Evolutionary conservation across 495 filamentous ascomycete genomes (phyloP), one percentile per base, ranked within the genome.

Genomic region (Aspergillus indologenus): DNA sequence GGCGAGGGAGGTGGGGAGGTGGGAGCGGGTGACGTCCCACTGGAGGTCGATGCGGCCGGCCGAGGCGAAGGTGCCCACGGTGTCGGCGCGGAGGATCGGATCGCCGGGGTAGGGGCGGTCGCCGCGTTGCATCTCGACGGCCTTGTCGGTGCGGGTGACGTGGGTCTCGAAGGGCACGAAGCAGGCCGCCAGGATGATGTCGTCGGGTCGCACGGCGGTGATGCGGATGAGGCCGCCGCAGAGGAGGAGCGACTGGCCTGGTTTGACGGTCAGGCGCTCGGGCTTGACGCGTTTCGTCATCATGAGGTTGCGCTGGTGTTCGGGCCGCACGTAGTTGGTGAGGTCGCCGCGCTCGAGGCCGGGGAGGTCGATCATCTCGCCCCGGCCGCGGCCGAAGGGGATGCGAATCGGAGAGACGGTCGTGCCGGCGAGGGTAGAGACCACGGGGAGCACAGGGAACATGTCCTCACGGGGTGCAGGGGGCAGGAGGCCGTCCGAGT

Each of bases 311-410:
- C 71, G 67, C 54, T 85, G 86, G 61, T 88, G 71, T 40, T 87
- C 76, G 51, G 84, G 77, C 5, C 77, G 68, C 19, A 98, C 87
- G 69, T 87, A 84, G 8, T 81, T 65, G 29, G 87, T 83, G 3
- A 99, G 78, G 14, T 84, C 81, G 23, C 81, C 83, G 20, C 95
- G 86, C 19, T 87, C 80, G 15, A 99, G 76, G 11, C 94, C 94
- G 0, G 94, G 94, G 14, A 99, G 82, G 67, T 96, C 94, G 65
- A 99, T 90, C n/a, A 99, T 74, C 66, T 99, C 94, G 51, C 94
- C 92, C 62, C 83, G 87, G 11, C 88, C 87, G 58, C 83, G 84
- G 46, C 91, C 91, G 65, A 93, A 98, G 8, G 90, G 87, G 49
- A 96, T 80, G 19, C 94, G 85, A 62, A 99, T 96, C 0, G 94